Evolutionary conservation across 306 rosid genomes (phyloP).

Genomic region (Pyrus pyrifolia): DNA sequence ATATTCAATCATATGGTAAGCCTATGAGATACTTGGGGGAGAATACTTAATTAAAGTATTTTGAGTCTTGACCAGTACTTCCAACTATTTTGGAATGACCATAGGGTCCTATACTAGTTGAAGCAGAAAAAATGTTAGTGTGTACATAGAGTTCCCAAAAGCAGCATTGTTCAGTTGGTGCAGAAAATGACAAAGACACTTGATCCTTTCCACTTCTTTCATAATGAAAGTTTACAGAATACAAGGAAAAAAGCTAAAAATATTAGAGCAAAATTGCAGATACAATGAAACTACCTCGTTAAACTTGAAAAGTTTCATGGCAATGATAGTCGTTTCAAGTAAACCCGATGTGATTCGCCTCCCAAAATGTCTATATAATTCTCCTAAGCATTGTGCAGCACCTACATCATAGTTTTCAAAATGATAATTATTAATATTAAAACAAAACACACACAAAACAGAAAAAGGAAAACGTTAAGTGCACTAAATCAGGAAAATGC

Average conservation of each 20-base stretch:
- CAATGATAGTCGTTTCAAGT: slow-evolving; percentile 75
- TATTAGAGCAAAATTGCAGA: slow-evolving; percentile 16
- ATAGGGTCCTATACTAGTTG: background rate
- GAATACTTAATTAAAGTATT: background rate
- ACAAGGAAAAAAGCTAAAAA: background rate
- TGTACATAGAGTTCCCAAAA: background rate
- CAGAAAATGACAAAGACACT: background rate
- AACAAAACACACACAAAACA: background rate
- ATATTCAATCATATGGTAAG: background rate
- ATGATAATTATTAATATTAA: slow-evolving; percentile 5
- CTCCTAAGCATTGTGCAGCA: slow-evolving; percentile 89
- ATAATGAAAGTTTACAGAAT: background rate
- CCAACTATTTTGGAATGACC: background rate
- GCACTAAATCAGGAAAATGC: background rate
- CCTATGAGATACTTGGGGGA: background rate
- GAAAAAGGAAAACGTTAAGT: background rate
- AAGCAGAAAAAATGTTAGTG: background rate
- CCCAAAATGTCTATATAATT: slow-evolving; percentile 83
- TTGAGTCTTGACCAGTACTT: background rate
- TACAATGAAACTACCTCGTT: slow-evolving; percentile 52
- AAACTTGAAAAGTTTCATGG: slow-evolving; percentile 70
- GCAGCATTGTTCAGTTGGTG: background rate
- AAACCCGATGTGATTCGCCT: slow-evolving; percentile 91
- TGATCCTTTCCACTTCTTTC: background rate
- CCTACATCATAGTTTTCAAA: slow-evolving; percentile 41